phyloP scores from a whole-genome alignment of 768 basidiomycete species.

The Chalciporus pseudorubinellus region DNA sequence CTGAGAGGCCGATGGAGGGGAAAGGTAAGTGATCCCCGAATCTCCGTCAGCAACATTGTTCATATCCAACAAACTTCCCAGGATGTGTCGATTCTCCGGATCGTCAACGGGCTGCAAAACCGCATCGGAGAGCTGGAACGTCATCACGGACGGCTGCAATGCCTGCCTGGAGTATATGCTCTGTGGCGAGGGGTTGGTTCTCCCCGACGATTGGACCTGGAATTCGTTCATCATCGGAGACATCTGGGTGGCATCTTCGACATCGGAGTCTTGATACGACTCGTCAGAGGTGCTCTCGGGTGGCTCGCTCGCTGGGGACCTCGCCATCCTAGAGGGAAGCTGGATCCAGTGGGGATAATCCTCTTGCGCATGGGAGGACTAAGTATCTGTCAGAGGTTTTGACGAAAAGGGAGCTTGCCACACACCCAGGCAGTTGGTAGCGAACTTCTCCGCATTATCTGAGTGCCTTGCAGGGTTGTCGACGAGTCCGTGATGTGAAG shows the following conservation, averaged over 20 bases:
- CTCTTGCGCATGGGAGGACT: constrained; percentile 20
- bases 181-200: constrained; percentile 1
- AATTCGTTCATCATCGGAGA: constrained; percentile 33
- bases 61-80: constrained; percentile 17
- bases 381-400: constrained; percentile 16
- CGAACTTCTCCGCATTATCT: constrained; percentile 20
- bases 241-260: constrained; percentile 25
- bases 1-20: constrained; percentile 2
- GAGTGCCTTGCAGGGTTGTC: constrained; percentile 8
- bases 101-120: constrained; percentile 26
- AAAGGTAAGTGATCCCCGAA: constrained; percentile 8
- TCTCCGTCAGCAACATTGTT: constrained; percentile 17
- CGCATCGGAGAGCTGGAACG: constrained; percentile 29
- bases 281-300: constrained; percentile 31
- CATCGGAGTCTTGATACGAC: constrained; percentile 29
- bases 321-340: constrained; percentile 7
- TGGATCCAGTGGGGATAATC: constrained; percentile 15
- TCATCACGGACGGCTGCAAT: constrained; percentile 28
- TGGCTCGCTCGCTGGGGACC: constrained; percentile 30
- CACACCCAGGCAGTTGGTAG: constrained; percentile 20
- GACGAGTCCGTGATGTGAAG: constrained; percentile 7
- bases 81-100: constrained; percentile 24
- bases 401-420: not conserved
- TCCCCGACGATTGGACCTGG: constrained; percentile 22
- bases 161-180: constrained; percentile 12